Evolutionary conservation across 2,329 filamentous ascomycete genomes (phyloP).

Genomic region (Ophiostoma populinum): DNA sequence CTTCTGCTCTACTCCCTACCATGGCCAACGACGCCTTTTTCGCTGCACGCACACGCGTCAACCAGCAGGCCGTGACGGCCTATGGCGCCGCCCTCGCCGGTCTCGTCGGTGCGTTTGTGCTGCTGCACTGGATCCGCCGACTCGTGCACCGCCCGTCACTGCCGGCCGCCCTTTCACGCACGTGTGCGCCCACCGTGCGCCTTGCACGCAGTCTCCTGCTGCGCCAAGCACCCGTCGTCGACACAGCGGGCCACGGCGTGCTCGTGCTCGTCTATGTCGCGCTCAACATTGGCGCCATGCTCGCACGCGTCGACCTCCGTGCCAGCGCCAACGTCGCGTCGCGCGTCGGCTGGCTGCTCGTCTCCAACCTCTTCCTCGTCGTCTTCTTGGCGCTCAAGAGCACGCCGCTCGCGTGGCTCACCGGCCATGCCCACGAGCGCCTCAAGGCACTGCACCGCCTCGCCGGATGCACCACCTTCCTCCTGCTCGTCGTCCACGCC

Average conservation of each 20-base stretch:
- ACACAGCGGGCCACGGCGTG: conserved; percentile 18
- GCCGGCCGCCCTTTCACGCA: no score
- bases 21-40: no score
- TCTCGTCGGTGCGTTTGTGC: conserved; percentile 16
- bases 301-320: conserved; percentile 18
- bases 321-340: no score
- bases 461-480: conserved; percentile 31
- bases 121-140: conserved; percentile 16
- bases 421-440: conserved; percentile 38
- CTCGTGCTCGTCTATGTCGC: conserved; percentile 16
- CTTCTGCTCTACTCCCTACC: no score
- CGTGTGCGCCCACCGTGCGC: conserved; percentile 11
- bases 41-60: no score
- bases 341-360: no score
- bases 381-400: no score
- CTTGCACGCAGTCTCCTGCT: conserved; percentile 16
- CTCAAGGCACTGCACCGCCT: conserved; percentile 40
- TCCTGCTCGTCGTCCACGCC: conserved; percentile 28
- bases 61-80: no score
- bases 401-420: conserved; percentile 35
- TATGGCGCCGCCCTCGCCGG: conserved; percentile 15
- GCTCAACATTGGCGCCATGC: conserved; percentile 15
- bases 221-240: conserved; percentile 17
- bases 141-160: conserved; percentile 13
- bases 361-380: no score